phyloP scores from a whole-genome alignment of 169 alveolate species.

The Eimeria zaria region DNA sequence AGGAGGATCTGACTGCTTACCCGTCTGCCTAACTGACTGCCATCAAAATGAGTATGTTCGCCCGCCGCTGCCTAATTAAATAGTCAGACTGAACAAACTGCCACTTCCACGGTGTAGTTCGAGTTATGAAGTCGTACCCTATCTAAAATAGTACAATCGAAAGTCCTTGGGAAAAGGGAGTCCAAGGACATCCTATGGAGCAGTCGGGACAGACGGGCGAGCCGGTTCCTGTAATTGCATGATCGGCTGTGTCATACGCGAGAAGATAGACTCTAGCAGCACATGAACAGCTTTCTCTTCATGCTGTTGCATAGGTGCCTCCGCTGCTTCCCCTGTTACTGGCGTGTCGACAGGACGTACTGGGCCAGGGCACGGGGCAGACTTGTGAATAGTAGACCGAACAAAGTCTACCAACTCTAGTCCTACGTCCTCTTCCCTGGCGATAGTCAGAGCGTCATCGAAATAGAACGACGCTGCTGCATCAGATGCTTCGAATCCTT shows the following conservation, averaged over 20 bases:
- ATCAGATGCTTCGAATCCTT: slow-evolving; percentile 42
- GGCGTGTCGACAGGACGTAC: slow-evolving; percentile 51
- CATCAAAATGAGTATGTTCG: too few species aligned
- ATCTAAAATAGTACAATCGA: neutral
- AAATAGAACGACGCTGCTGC: slow-evolving; percentile 67
- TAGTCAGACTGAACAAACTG: neutral
- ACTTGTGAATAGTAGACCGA: slow-evolving; percentile 69
- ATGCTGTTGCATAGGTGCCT: slow-evolving; percentile 44
- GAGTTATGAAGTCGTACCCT: neutral
- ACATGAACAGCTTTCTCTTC: slow-evolving; percentile 62
- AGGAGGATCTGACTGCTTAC: neutral
- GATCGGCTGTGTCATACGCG: slow-evolving; percentile 72
- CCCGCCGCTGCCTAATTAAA: neutral
- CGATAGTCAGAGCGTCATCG: slow-evolving; percentile 68
- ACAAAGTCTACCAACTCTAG: slow-evolving; percentile 73
- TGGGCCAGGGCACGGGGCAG: slow-evolving; percentile 50
- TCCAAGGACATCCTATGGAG: slow-evolving; percentile 20
- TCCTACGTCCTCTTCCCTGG: slow-evolving; percentile 69
- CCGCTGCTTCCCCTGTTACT: slow-evolving; percentile 35
- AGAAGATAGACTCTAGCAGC: slow-evolving; percentile 74
- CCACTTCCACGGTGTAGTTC: neutral
- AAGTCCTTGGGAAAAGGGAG: neutral
- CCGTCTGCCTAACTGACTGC: neutral
- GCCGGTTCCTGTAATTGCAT: slow-evolving; percentile 24
- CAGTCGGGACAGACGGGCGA: slow-evolving; percentile 30